Base-by-base conservation (phyloP, 257 asterid genomes). In the Solanum bulbocastanum region DNA sequence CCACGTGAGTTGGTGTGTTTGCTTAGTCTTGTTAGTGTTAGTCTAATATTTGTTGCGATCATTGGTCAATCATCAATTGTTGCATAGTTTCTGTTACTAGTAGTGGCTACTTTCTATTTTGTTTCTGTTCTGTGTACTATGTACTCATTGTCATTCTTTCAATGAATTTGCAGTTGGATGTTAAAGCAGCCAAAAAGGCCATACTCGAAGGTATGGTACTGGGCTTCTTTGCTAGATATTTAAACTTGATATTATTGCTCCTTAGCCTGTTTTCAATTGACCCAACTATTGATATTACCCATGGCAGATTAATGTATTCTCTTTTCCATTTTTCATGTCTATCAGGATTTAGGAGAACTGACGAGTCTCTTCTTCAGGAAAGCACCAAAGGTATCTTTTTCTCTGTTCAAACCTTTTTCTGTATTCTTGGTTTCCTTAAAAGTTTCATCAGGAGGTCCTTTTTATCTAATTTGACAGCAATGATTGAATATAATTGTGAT, bases 1-100 rank as follows among this genome's bases (percentile, higher is more conserved):
- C 97, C 98, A 95, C 99, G 98, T 96, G 98, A 96, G 99, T 96
- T 94, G 99, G 99, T 96, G 98, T 96, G 98, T 96, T 93, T 88
- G 92, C 89, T 86, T 86, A 87, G 90, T 66, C 88, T 83, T 86
- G n/a, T 60, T 86, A 81, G 37, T 39, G 66, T 44, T 46, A 6
- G 46, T 89, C 92, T 90, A 91, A 56, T 87, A 90, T 83, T 84
- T 91, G 72, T 83, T 88, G 66, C 35, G 78, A 33, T 65, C 60
- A 16, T 86, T 89, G 49, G 46, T 89, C 35, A 10, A 71, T 65
- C 88, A 36, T 87, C 58, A 44, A 39, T 89, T 79, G 32, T 52
- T 84, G 22, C 69, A 20, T 27, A 39, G 22, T 72, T 49, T 83
- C 6, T 9, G 78, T 78, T 18, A 4, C 32, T 30, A 3, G 35